A percentile compares a stretch with the other conserved stretches of the same genome.
These are phyloP conservation scores for Olyra latifolia DNA, from an alignment of 176 grass and related monocot species.

Conservation along the genomic window DNA sequence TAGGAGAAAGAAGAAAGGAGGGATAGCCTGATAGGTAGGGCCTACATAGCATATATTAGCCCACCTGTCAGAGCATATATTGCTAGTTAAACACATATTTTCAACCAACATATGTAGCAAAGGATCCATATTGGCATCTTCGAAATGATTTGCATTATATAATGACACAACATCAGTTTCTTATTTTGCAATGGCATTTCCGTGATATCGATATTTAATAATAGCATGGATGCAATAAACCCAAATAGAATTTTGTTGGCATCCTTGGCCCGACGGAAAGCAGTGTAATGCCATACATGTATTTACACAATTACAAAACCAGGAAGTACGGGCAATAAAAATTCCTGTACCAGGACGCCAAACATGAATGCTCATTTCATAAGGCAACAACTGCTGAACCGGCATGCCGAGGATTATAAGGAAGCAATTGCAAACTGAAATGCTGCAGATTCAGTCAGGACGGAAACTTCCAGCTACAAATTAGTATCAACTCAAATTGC, in stretches of 20 bases:
- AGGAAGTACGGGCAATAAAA: constrained; percentile 19
- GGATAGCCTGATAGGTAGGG: too few relatives aligned
- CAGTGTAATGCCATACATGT: not conserved
- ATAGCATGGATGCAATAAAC: too few relatives aligned
- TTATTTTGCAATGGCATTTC: too few relatives aligned
- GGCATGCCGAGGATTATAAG: not conserved
- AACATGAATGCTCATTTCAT: constrained; percentile 8
- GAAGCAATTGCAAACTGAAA: constrained; percentile 11
- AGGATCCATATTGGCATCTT: too few relatives aligned
- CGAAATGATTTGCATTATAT: too few relatives aligned
- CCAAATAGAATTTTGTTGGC: not conserved
- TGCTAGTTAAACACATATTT: too few relatives aligned
- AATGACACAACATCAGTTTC: too few relatives aligned
- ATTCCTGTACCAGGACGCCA: not conserved
- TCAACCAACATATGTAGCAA: too few relatives aligned
- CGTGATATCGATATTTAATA: too few relatives aligned
- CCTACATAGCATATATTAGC: too few relatives aligned
- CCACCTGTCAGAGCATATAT: too few relatives aligned
- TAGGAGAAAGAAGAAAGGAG: too few relatives aligned
- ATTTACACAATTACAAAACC: not conserved
- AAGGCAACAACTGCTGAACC: not conserved
- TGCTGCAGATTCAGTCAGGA: not conserved
- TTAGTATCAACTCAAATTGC: constrained; percentile 42
- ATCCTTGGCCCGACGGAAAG: not conserved
- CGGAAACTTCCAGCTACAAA: not conserved